These are phyloP conservation scores for Neltuma alba DNA, from an alignment of 306 rosid genomes.

Conservation along the genomic window DNA sequence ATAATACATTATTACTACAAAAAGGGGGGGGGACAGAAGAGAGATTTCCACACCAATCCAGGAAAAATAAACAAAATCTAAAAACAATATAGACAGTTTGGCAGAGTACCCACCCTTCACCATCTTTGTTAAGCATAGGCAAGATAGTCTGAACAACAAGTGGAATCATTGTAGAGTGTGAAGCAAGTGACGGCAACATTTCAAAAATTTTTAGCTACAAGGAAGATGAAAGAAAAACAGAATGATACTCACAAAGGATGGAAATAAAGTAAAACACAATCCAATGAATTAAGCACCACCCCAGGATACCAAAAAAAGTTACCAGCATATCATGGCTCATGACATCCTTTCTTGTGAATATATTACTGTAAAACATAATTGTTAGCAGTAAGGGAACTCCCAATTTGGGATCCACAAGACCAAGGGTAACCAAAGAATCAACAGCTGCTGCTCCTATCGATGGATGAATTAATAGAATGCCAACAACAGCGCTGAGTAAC, in stretches of 20 bases:
- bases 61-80: constrained; percentile 15
- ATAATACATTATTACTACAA: constrained; percentile 11
- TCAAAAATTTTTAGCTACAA: constrained; percentile 79
- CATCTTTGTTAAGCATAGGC: constrained; percentile 87
- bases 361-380: constrained; percentile 73
- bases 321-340: constrained; percentile 69
- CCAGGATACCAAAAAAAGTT: constrained; percentile 35
- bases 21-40: constrained; percentile 27
- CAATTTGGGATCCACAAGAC: constrained; percentile 75
- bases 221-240: constrained; percentile 32
- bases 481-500: constrained; percentile 65
- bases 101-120: constrained; percentile 62
- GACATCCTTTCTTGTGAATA: constrained; percentile 69
- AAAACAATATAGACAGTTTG: constrained; percentile 28
- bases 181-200: constrained; percentile 86
- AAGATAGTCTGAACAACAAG: constrained; percentile 81
- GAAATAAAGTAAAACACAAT: constrained; percentile 29
- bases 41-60: constrained; percentile 17
- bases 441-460: constrained; percentile 59
- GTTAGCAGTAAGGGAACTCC: constrained; percentile 82
- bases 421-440: constrained; percentile 75
- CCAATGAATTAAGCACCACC: constrained; percentile 21
- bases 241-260: constrained; percentile 19
- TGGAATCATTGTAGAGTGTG: constrained; percentile 88
- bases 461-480: constrained; percentile 73